A percentile compares a stretch with the other conserved stretches of the same genome.
phyloP scores from a whole-genome alignment of 805 yeast species.

The Limtongia smithiae region DNA sequence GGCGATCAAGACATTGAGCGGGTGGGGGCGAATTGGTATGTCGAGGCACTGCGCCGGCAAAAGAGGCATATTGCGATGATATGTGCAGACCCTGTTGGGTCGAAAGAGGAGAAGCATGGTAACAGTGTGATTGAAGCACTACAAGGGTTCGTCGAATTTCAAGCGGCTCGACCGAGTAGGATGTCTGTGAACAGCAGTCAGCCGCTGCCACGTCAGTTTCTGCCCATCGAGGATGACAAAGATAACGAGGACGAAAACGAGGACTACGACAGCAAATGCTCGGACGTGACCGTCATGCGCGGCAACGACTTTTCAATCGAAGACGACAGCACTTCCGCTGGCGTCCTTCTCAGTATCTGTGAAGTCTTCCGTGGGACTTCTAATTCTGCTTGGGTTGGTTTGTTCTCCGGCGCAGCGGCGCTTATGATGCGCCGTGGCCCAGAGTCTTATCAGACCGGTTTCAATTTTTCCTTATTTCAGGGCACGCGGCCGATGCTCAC shows the following conservation, averaged over 20 bases:
- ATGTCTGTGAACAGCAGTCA: no score
- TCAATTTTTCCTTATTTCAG: conserved; percentile 12
- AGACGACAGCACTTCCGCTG: conserved; percentile 13
- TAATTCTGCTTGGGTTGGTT: conserved; percentile 7
- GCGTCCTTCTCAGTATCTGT: conserved; percentile 16
- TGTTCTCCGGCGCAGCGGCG: conserved; percentile 14
- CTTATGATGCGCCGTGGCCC: conserved; percentile 20
- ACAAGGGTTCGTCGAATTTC: no score
- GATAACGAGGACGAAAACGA: no score
- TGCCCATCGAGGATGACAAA: no score
- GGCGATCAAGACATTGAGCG: conserved; percentile 5
- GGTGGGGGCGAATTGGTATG: conserved; percentile 14
- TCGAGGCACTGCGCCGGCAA: conserved; percentile 8
- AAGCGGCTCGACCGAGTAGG: no score
- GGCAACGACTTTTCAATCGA: no score
- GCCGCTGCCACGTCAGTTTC: no score
- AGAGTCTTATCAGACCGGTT: conserved; percentile 8
- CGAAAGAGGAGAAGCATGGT: no score
- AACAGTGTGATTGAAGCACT: no score
- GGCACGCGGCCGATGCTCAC: conserved; percentile 10
- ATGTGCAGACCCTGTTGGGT: no score
- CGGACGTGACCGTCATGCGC: no score
- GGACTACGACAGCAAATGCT: no score
- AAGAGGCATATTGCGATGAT: conserved; percentile 7
- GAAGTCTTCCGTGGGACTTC: conserved; percentile 9